Evolutionary conservation across 2,329 filamentous ascomycete genomes (phyloP).

Genomic region (Fusarium odoratissimum): DNA sequence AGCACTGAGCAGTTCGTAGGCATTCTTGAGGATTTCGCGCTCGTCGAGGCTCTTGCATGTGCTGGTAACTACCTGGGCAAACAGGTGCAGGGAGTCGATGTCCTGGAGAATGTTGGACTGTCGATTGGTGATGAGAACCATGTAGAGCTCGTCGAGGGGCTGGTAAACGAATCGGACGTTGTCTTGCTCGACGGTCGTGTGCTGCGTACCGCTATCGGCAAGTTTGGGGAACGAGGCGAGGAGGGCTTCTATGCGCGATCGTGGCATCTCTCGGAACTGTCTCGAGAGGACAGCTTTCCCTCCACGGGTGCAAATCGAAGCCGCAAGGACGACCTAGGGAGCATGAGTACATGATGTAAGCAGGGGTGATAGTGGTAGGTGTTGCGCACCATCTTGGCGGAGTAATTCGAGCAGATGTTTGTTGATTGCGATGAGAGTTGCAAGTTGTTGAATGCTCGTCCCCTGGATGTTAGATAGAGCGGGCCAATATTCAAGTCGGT

Average conservation of each 20-base stretch:
- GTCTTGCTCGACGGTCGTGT: conserved; percentile 98
- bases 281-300: conserved; percentile 98
- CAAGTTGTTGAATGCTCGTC: conserved; percentile 39
- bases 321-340: conserved; percentile 91
- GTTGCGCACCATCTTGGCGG: conserved; percentile 55
- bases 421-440: conserved; percentile 36
- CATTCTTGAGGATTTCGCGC: conserved; percentile 92
- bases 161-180: conserved; percentile 99
- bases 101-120: conserved; percentile 99
- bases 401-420: conserved; percentile 35
- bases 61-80: conserved; percentile 95
- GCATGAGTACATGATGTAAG: conserved; percentile 36
- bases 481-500: conserved; percentile 48
- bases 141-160: conserved; percentile 98
- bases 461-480: conserved; percentile 46
- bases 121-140: conserved; percentile 98
- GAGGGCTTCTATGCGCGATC: conserved; percentile 95
- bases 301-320: conserved; percentile 97
- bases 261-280: conserved; percentile 97
- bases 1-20: conserved; percentile 94
- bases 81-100: conserved; percentile 97
- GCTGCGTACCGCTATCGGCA: conserved; percentile 93
- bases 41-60: conserved; percentile 97
- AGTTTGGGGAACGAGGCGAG: conserved; percentile 98
- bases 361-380: neutral